phyloP scores from a whole-genome alignment of 2,329 filamentous ascomycete species.

The Paecilomyces sp. region DNA sequence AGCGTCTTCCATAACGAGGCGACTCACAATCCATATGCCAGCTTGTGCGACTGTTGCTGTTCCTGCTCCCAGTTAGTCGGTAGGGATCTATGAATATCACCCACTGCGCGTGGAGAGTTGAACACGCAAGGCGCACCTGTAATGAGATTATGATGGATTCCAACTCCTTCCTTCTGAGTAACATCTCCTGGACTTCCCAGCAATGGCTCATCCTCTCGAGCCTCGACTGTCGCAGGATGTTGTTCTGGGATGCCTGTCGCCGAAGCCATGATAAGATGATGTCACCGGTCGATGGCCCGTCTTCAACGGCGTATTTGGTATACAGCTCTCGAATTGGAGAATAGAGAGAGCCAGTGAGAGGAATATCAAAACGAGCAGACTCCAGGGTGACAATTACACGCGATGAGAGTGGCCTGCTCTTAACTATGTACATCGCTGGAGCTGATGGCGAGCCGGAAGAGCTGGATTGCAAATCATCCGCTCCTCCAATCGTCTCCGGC shows the following conservation, averaged over 20 bases:
- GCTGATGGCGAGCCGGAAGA: background rate
- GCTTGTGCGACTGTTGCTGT: constrained; percentile 75
- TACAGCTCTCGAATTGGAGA: background rate
- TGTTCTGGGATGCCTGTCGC: constrained; percentile 59
- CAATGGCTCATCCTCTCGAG: constrained; percentile 60
- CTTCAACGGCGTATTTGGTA: background rate
- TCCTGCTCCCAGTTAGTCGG: constrained; percentile 45
- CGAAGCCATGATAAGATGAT: constrained; percentile 52
- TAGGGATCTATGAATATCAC: background rate
- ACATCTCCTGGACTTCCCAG: constrained; percentile 66
- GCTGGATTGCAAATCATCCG: constrained; percentile 1
- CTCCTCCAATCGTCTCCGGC: background rate
- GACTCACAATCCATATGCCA: constrained; percentile 61
- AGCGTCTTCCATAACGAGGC: too few relatives aligned
- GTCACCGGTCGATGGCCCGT: background rate
- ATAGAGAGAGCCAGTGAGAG: background rate
- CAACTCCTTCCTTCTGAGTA: constrained; percentile 57
- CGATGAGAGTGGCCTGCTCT: background rate
- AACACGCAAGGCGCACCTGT: constrained; percentile 51
- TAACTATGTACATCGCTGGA: background rate
- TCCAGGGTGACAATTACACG: background rate
- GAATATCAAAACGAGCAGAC: background rate
- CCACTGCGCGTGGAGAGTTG: background rate
- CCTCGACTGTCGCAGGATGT: constrained; percentile 30
- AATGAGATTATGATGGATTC: constrained; percentile 64